Base-by-base conservation (phyloP, 2,329 filamentous ascomycete species). In the Pestalotiopsis sp. region DNA sequence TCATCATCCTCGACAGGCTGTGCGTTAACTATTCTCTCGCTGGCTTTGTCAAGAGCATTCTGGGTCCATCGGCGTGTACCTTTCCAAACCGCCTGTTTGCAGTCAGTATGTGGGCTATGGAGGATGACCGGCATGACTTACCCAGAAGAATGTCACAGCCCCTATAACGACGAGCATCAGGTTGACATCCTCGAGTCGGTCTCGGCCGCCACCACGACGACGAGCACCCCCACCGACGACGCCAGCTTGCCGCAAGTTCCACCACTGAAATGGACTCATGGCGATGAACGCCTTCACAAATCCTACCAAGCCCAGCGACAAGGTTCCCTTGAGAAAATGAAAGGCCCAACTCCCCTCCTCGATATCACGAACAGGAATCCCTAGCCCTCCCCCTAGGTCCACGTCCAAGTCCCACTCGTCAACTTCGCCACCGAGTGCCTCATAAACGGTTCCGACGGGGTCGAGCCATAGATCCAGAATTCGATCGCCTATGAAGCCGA, bases 401-500 rank as follows among this genome's bases (percentile, higher is more conserved):
- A 63, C 38, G 41, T 69, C 68, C n/a, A 80, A 74, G 63, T 85
- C 80, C 55, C 80, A 74, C 57, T 83, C 83, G 41, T 81, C 81
- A 17, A 79, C 76, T 59, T 81, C 74, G 73, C 81, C 70, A 73
- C 69, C 69, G 4, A 70, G 38, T 23, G 36, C 67, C 25, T 87
- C 85, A 41, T 82, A 78, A 64, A 92, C 83, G 12, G 88, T 89
- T 64, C 90, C 89, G 67, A 90, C 81, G 0, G 94, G 94, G 76
- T 97, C 94, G 67, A 95, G 82, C 84, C 95, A 97, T 36, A 97
- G 82, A 74, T 94, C 93, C 79, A 98, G 91, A 69, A 98, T 93
- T 1, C 95, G 95, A 79, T 98, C 95, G 69, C 95, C 95, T 72
- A 98, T 82, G 75, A 98, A 98, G 57, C 96, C 96, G 67, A 98